These are phyloP conservation scores for Coprinopsis marcescibilis DNA, from an alignment of 768 basidiomycete species.

Conservation along the genomic window DNA sequence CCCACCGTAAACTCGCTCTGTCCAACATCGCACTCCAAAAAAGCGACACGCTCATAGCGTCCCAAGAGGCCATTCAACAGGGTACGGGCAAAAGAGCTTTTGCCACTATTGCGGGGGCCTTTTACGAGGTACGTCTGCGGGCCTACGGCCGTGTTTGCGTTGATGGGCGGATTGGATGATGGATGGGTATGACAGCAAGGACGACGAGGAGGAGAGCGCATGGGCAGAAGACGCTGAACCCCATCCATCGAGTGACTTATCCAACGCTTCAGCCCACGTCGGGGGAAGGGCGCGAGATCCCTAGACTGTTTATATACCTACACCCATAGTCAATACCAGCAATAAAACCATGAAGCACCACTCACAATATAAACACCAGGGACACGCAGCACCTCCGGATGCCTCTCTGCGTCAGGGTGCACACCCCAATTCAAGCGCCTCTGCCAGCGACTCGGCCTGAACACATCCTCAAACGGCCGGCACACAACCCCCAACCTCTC, in stretches of 20 bases:
- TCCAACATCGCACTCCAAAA: constrained; percentile 87
- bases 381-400: constrained; percentile 15
- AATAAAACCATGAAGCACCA: constrained; percentile 25
- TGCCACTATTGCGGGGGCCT: constrained; percentile 84
- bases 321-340: background rate
- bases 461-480: constrained; percentile 55
- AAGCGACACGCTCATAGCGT: constrained; percentile 81
- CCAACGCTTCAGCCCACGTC: constrained; percentile 35
- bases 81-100: constrained; percentile 80
- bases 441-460: constrained; percentile 47
- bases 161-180: constrained; percentile 13
- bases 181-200: too few relatives aligned
- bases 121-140: constrained; percentile 56
- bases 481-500: constrained; percentile 63
- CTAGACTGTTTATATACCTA: constrained; percentile 33
- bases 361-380: constrained; percentile 39
- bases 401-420: too few relatives aligned
- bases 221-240: too few relatives aligned
- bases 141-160: constrained; percentile 4
- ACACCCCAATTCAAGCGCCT: constrained; percentile 16
- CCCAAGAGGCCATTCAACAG: constrained; percentile 62
- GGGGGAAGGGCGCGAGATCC: constrained; percentile 31
- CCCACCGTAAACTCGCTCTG: constrained; percentile 91
- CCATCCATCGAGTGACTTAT: too few relatives aligned
- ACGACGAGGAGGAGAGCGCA: too few relatives aligned